A percentile compares a stretch with the other conserved stretches of the same genome.
Conservation (phyloP, 495 filamentous ascomycete genomes). For the Massariosphaeria phaeospora region DNA sequence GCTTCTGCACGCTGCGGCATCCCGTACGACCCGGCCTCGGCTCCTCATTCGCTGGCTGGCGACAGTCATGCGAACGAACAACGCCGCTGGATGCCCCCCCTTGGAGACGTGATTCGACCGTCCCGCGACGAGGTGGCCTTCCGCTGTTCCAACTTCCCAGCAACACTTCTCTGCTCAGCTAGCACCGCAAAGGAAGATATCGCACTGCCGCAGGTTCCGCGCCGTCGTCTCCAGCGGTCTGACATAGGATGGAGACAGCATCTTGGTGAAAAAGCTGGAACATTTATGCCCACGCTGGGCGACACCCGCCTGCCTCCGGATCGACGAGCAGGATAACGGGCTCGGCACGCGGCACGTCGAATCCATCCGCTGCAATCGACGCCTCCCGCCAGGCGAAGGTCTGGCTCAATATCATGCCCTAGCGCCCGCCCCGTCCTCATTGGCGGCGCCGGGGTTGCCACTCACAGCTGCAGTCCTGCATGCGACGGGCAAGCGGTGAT, state of each 20-base stretch:
- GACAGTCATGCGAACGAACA: conserved; percentile 19
- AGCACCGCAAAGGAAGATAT: background rate
- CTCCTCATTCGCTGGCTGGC: conserved; percentile 9
- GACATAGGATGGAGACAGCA: conserved; percentile 5
- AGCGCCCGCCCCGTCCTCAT: conserved; percentile 16
- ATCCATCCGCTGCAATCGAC: conserved; percentile 17
- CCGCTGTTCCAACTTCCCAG: background rate
- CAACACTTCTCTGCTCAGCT: background rate
- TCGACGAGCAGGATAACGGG: too few relatives aligned
- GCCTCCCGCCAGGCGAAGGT: conserved; percentile 24
- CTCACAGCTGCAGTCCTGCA: background rate
- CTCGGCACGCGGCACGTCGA: conserved; percentile 15
- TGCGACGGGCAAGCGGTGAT: background rate
- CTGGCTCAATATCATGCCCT: conserved; percentile 14
- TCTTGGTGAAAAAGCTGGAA: background rate
- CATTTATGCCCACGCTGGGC: background rate
- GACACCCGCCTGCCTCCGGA: background rate
- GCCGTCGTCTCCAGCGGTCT: background rate
- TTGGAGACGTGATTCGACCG: conserved; percentile 6
- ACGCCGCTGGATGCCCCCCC: background rate
- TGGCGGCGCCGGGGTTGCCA: conserved; percentile 7
- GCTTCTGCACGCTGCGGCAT: conserved; percentile 11
- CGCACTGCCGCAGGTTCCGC: background rate
- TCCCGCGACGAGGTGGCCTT: conserved; percentile 14
- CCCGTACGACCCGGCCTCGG: conserved; percentile 4